Percentiles rank a stretch among this genome's conserved stretches.
phyloP scores from a whole-genome alignment of 805 yeast species.

The Saturnispora serradocipensis region DNA sequence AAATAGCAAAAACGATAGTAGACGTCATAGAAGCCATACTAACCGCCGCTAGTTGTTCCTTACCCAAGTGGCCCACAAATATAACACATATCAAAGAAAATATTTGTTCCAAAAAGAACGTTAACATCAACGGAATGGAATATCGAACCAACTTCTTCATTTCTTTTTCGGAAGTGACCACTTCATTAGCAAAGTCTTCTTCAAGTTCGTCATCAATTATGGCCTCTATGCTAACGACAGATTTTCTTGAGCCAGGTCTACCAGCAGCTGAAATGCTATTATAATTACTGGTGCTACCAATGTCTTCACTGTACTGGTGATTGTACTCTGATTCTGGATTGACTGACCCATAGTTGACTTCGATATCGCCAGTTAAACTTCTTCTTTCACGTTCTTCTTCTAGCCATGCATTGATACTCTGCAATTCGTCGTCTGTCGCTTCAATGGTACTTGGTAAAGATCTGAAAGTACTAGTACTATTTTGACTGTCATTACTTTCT shows the following conservation, averaged over 20 bases:
- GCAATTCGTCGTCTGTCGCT: conserved; percentile 27
- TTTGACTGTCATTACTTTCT: conserved; percentile 19
- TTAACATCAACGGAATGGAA: conserved; percentile 50
- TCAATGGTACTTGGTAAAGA: conserved; percentile 31
- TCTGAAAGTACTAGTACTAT: conserved; percentile 24
- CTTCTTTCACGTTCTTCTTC: conserved; percentile 30
- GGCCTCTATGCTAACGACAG: conserved; percentile 11
- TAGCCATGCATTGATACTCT: conserved; percentile 27
- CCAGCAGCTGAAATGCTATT: background rate
- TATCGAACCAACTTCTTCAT: conserved; percentile 30
- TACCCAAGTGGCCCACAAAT: conserved; percentile 69
- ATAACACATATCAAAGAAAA: conserved; percentile 70
- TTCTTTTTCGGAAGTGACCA: conserved; percentile 22
- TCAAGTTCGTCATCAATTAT: conserved; percentile 13
- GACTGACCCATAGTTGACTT: conserved; percentile 17
- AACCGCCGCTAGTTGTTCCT: conserved; percentile 65
- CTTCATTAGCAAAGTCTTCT: conserved; percentile 28
- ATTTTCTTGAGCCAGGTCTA: conserved; percentile 1
- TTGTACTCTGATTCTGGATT: conserved; percentile 16
- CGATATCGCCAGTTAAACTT: conserved; percentile 15
- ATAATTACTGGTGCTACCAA: background rate
- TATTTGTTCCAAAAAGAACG: conserved; percentile 50
- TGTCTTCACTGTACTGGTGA: background rate
- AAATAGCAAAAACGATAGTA: conserved; percentile 60
- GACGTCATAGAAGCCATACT: conserved; percentile 74